phyloP scores from a whole-genome alignment of 768 basidiomycete genomes.

The Lentinula raphanica region DNA sequence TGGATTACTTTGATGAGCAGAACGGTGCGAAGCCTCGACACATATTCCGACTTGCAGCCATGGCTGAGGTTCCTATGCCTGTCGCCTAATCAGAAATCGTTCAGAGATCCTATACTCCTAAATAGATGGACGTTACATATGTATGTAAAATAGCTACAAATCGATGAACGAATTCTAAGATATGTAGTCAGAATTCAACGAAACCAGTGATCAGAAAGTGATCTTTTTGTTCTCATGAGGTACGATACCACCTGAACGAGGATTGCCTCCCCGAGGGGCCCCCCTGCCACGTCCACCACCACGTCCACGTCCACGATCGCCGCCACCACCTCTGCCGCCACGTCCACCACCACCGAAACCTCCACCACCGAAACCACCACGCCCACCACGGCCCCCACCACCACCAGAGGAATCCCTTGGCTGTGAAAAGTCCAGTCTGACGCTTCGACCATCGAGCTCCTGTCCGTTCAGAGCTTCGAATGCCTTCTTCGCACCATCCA shows the following conservation, averaged over 20 bases:
- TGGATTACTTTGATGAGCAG: conserved; percentile 16
- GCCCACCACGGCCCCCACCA: conserved; percentile 37
- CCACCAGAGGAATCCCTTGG: conserved; percentile 65
- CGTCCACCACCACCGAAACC: conserved; percentile 38
- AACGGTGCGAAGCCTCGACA: conserved; percentile 13
- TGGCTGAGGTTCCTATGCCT: conserved; percentile 16
- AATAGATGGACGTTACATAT: no score
- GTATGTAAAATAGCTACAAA: background rate
- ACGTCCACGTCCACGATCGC: conserved; percentile 37
- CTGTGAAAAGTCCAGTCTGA: conserved; percentile 84
- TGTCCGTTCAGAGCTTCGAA: conserved; percentile 60
- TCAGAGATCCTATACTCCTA: background rate
- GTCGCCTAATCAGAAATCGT: conserved; percentile 1
- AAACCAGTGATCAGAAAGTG: conserved; percentile 38
- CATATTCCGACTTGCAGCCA: conserved; percentile 17
- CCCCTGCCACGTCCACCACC: conserved; percentile 42
- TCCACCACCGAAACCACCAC: conserved; percentile 24
- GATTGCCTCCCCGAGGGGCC: conserved; percentile 37
- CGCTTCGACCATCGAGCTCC: conserved; percentile 74
- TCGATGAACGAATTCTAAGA: background rate
- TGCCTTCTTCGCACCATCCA: conserved; percentile 78
- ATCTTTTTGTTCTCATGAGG: conserved; percentile 53
- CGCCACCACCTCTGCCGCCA: conserved; percentile 32
- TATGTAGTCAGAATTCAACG: background rate
- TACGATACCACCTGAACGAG: conserved; percentile 61